Conservation (phyloP, 1,284 basidiomycete genomes). For the Cryptococcus hybrid region DNA sequence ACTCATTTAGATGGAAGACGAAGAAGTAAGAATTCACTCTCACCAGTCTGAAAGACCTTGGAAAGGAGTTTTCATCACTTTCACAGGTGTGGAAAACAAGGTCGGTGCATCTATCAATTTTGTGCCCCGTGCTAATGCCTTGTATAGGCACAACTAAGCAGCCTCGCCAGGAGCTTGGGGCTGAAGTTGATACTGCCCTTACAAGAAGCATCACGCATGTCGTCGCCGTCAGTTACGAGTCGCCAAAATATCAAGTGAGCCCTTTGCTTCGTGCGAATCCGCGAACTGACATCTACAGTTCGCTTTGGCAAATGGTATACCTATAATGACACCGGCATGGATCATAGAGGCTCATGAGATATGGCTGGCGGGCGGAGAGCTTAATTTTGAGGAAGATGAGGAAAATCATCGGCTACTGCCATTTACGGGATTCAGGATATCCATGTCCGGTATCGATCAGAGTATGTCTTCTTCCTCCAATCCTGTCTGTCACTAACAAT, state of each 20-base stretch:
- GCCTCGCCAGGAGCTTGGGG: constrained; percentile 37
- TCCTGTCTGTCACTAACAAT: background rate
- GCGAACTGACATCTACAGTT: constrained; percentile 22
- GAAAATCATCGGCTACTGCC: constrained; percentile 30
- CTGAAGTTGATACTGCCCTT: constrained; percentile 35
- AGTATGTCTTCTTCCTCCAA: constrained; percentile 15
- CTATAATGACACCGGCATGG: constrained; percentile 40
- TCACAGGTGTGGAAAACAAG: constrained; percentile 46
- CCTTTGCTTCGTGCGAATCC: background rate
- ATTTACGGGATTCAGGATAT: constrained; percentile 38
- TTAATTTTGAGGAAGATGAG: constrained; percentile 26
- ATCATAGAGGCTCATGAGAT: constrained; percentile 28
- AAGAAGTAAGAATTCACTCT: constrained; percentile 20
- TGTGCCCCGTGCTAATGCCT: background rate
- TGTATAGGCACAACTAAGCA: constrained; percentile 16
- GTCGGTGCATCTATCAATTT: constrained; percentile 10
- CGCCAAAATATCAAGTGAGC: constrained; percentile 43
- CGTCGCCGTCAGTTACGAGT: constrained; percentile 30
- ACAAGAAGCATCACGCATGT: constrained; percentile 44
- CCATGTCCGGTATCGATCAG: constrained; percentile 42
- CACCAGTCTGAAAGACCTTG: constrained; percentile 28
- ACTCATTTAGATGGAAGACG: constrained; percentile 17
- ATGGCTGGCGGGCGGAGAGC: constrained; percentile 32
- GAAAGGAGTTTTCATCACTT: constrained; percentile 36
- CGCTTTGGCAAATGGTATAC: constrained; percentile 39